phyloP scores from a whole-genome alignment of 345 rosid species.

The Cardamine chenopodiifolia region DNA sequence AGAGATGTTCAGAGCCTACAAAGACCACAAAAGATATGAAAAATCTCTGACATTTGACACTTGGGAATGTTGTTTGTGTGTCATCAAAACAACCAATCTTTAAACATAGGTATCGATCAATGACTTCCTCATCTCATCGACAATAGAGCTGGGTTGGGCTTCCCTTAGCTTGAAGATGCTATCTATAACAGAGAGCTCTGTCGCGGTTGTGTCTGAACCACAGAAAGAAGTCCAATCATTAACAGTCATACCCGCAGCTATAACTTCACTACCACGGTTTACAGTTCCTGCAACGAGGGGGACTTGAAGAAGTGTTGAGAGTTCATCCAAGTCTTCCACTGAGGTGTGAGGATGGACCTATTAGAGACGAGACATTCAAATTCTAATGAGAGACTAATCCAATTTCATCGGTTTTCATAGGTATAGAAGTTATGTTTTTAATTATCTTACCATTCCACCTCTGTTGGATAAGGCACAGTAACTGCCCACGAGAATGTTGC shows the following conservation, averaged over 20 bases:
- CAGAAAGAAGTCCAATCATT: conserved; percentile 92
- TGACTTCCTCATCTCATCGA: conserved; percentile 90
- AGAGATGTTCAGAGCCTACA: not conserved
- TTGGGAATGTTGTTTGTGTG: conserved; percentile 6
- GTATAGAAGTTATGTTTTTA: not conserved
- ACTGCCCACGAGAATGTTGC: conserved; percentile 93
- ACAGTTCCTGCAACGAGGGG: conserved; percentile 78
- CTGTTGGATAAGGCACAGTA: conserved; percentile 80
- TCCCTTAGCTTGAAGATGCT: conserved; percentile 91
- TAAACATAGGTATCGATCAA: conserved; percentile 78
- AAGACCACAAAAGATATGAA: not conserved
- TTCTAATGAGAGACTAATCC: not conserved
- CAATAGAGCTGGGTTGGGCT: conserved; percentile 80
- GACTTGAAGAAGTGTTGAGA: conserved; percentile 87
- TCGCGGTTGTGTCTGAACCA: conserved; percentile 93
- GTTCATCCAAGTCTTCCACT: conserved; percentile 91
- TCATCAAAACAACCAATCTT: conserved; percentile 34
- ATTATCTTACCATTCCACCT: conserved; percentile 86
- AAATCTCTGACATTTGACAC: conserved; percentile 15
- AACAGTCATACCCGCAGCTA: conserved; percentile 80
- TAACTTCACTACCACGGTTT: conserved; percentile 87
- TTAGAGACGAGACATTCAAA: not conserved
- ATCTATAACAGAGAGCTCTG: conserved; percentile 87
- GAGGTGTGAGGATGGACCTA: conserved; percentile 97
- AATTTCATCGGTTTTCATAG: not conserved